Percentiles rank a stretch among this genome's conserved stretches.
Conservation (phyloP, 2,329 filamentous ascomycete genomes). For the Anthostomella pinea region DNA sequence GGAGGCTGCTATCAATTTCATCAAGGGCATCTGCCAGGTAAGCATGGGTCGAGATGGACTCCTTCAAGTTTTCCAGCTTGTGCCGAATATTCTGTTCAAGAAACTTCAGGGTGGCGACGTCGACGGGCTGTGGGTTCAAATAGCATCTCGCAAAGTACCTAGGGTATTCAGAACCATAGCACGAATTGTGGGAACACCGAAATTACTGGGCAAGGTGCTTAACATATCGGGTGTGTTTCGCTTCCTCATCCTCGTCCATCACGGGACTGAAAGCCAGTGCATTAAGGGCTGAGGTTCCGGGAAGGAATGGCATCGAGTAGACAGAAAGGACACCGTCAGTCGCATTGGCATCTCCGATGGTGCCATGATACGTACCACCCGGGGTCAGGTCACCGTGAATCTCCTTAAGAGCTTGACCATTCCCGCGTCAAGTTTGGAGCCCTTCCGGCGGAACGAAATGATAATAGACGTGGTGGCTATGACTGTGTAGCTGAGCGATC, state of each 20-base stretch:
- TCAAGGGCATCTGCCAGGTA: constrained; percentile 1
- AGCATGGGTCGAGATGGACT: constrained; percentile 6
- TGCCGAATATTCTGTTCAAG: constrained; percentile 11
- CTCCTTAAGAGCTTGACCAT: constrained; percentile 22
- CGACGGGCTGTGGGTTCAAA: constrained; percentile 14
- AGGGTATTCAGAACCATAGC: constrained; percentile 1
- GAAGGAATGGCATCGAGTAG: constrained; percentile 18
- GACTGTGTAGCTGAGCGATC: constrained; percentile 30
- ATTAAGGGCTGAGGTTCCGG: constrained; percentile 24
- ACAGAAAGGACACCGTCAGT: constrained; percentile 23
- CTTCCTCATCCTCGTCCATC: constrained; percentile 16
- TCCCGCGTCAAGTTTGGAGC: constrained; percentile 8
- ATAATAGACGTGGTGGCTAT: constrained; percentile 17
- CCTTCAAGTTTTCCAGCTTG: constrained; percentile 17
- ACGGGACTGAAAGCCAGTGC: constrained; percentile 18
- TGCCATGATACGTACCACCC: constrained; percentile 20
- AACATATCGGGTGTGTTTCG: constrained; percentile 11
- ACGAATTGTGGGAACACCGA: constrained; percentile 2
- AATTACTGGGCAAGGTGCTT: constrained; percentile 14
- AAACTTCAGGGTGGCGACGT: constrained; percentile 1
- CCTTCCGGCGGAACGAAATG: constrained; percentile 13
- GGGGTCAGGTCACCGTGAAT: constrained; percentile 28
- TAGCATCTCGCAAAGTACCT: constrained; percentile 29
- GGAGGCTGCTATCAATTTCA: constrained; percentile 15
- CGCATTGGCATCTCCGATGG: constrained; percentile 24